Evolutionary conservation across 345 rosid species (phyloP), one percentile per base, ranked within the genome.

Genomic region (Clausena lansium): DNA sequence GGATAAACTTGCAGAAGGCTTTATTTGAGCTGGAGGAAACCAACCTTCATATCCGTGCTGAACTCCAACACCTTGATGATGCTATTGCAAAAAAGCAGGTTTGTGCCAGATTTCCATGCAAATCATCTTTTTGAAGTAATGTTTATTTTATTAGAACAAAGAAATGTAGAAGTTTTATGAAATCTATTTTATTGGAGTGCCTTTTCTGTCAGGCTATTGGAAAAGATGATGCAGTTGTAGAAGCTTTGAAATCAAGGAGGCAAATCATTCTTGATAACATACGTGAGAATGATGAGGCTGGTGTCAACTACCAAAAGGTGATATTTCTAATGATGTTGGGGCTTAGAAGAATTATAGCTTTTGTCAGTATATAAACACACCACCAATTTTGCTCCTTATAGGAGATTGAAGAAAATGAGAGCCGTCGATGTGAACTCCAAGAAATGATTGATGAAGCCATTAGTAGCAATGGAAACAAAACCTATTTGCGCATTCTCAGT

Each of bases 251-350:
- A 82, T 87, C 81, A 77, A 90, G 97, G 89, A 90, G 94, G 74
- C 98, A 90, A 92, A 87, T 86, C 59, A 93, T 93, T 87, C 99
- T 95, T 52, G 99, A 95, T 87, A 93, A 95, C 82, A 92, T 95
- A 79, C 92, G 97, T 24, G 99, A 95, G 80, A 95, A 95, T 77
- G 99, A 95, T 82, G 99, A 95, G 84, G 90, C 96, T 57, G 96
- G 96, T 73, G 81, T 87, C 78, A 90, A 84, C 82, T 93, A 95
- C 83, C 90, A 84, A 63, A 88, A 89, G 93, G 99, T 95, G 82
- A 83, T 67, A 75, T 77, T 45, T 76, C 57, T 76, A 50, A 67
- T 71, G 39, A 7, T 73, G 28, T 36, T 63, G 58, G 67, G 45
- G 28, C 65, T 45, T 17, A 13, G 69, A 24, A 75, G 58, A 54